These are phyloP conservation scores for Neospermospora avenae DNA, from an alignment of 2,329 filamentous ascomycete species.

Conservation along the genomic window DNA sequence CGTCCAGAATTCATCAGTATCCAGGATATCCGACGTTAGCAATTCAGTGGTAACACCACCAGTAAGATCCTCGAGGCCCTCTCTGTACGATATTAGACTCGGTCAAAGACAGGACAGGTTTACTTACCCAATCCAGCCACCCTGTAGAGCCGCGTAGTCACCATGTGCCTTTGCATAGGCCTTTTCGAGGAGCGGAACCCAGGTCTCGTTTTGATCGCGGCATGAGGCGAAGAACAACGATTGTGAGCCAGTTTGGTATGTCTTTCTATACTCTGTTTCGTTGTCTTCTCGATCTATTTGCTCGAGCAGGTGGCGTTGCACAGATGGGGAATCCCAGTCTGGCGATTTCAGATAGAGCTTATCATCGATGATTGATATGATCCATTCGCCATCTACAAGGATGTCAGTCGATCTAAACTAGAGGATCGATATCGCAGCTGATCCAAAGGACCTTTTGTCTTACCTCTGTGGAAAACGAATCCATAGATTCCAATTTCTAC, in stretches of 20 bases:
- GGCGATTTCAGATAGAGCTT: conserved; percentile 82
- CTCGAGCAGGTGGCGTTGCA: conserved; percentile 70
- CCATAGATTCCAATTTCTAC: conserved; percentile 75
- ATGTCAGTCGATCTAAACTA: not conserved
- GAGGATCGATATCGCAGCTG: not conserved
- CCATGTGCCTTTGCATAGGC: conserved; percentile 83
- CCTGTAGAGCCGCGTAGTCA: conserved; percentile 71
- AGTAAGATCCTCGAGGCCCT: conserved; percentile 58
- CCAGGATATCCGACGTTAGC: conserved; percentile 67
- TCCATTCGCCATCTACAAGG: conserved; percentile 74
- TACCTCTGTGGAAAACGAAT: conserved; percentile 73
- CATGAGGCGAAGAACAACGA: conserved; percentile 78
- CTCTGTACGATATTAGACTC: conserved; percentile 52
- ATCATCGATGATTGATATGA: conserved; percentile 87
- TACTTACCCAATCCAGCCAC: conserved; percentile 61
- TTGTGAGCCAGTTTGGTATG: conserved; percentile 55
- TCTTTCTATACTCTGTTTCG: conserved; percentile 57
- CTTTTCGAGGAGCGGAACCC: conserved; percentile 77
- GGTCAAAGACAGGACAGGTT: too few relatives aligned
- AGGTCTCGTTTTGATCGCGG: conserved; percentile 74
- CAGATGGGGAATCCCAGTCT: conserved; percentile 74
- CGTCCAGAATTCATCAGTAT: conserved; percentile 79
- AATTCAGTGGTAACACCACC: conserved; percentile 70
- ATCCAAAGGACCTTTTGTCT: not conserved
- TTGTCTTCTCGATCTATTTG: conserved; percentile 72